Conservation (phyloP, 768 basidiomycete species). For the Hygrophorus pudorinus region DNA sequence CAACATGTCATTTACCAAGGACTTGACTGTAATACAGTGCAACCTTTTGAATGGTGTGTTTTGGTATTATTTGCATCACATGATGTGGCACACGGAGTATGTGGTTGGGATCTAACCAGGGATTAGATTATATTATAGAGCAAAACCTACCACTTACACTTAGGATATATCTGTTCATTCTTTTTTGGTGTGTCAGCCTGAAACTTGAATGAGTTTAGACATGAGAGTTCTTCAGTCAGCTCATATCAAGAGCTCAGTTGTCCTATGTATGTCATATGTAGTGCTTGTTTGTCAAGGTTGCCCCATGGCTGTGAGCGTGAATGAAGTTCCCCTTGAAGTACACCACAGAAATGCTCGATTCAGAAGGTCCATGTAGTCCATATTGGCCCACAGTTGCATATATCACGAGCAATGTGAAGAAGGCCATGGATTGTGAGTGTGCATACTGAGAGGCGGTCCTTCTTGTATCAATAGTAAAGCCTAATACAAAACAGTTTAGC, state of each 20-base stretch:
- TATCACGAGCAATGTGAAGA: slow-evolving; percentile 22
- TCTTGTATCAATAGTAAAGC: slow-evolving; percentile 23
- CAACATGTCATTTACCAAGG: background rate
- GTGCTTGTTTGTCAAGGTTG: slow-evolving; percentile 15
- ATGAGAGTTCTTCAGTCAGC: slow-evolving; percentile 12
- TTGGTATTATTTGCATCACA: slow-evolving; percentile 2
- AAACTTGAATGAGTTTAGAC: background rate
- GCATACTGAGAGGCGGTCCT: slow-evolving; percentile 18
- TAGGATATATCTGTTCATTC: slow-evolving; percentile 4
- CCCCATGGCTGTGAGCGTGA: slow-evolving; percentile 18
- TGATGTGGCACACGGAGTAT: slow-evolving; percentile 11
- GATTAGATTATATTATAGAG: background rate
- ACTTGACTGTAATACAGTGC: slow-evolving; percentile 12
- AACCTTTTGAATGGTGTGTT: slow-evolving; percentile 8
- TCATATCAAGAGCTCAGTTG: slow-evolving; percentile 17
- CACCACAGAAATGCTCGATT: slow-evolving; percentile 25
- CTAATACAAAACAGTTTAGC: slow-evolving; percentile 13
- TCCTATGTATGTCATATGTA: slow-evolving; percentile 17
- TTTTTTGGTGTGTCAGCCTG: background rate
- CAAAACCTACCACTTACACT: slow-evolving; percentile 6
- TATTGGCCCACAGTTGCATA: slow-evolving; percentile 21
- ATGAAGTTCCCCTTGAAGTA: slow-evolving; percentile 14
- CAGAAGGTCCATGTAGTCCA: slow-evolving; percentile 27
- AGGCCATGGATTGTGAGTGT: slow-evolving; percentile 23
- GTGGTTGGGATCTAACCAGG: slow-evolving; percentile 10